Conservation (phyloP, 179 eudicot genomes). For the Patellifolia procumbens region DNA sequence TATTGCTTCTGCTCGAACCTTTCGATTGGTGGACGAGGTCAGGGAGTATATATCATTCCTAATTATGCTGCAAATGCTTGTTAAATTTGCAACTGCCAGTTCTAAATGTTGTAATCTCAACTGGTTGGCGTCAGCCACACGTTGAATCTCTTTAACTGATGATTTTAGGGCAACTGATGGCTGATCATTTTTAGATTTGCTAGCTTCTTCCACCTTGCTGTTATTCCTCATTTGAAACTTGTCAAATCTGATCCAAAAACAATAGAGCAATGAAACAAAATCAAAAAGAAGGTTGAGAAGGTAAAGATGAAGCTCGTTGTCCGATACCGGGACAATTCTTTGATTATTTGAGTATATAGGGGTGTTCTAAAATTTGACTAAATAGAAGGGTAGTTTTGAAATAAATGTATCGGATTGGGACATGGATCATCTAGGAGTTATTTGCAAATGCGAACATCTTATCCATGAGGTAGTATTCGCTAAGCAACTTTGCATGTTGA, state of each 20-base stretch:
- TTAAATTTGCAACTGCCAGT: conserved; percentile 29
- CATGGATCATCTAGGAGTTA: too few relatives aligned
- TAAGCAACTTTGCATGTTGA: neutral
- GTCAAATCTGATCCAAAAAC: neutral
- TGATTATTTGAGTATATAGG: too few relatives aligned
- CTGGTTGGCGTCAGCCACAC: conserved; percentile 32
- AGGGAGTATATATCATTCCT: conserved; percentile 20
- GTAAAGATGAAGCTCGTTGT: neutral
- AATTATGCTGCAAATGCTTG: conserved; percentile 32
- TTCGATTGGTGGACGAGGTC: neutral
- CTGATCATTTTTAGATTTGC: conserved; percentile 18
- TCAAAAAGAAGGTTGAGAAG: neutral
- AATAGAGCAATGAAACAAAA: too few relatives aligned
- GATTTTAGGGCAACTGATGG: conserved; percentile 4
- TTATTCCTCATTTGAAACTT: conserved; percentile 24
- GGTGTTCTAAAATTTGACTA: too few relatives aligned
- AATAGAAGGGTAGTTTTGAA: too few relatives aligned
- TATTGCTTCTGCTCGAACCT: conserved; percentile 15
- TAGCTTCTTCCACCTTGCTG: conserved; percentile 18
- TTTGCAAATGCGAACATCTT: too few relatives aligned
- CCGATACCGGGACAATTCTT: too few relatives aligned
- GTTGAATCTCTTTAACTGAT: conserved; percentile 24
- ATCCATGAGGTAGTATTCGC: too few relatives aligned
- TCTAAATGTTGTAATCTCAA: conserved; percentile 31
- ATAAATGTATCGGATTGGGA: too few relatives aligned